A percentile compares a stretch with the other conserved stretches of the same genome.
Evolutionary conservation across 768 basidiomycete species (phyloP).

Genomic region (Multifurca ochricompacta): DNA sequence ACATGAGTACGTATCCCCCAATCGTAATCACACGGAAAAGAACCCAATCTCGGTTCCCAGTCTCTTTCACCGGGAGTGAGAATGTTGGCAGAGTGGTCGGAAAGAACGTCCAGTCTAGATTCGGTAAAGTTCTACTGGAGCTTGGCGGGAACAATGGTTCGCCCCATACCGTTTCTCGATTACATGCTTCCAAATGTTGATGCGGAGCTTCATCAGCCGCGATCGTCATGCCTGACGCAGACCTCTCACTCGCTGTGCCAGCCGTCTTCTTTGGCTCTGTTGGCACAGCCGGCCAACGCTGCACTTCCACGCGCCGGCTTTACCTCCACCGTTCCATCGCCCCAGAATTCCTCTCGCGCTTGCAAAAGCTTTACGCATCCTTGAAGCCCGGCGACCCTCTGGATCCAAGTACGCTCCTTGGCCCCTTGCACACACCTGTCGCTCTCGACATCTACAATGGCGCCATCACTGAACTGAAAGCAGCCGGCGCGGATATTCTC

Average conservation of each 20-base stretch:
- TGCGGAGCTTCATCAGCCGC: constrained; percentile 47
- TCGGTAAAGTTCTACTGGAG: constrained; percentile 86
- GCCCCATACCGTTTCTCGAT: constrained; percentile 20
- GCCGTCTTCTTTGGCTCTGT: constrained; percentile 92
- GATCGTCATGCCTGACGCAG: constrained; percentile 90
- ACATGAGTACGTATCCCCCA: constrained; percentile 52
- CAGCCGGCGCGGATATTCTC: constrained; percentile 67
- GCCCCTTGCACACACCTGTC: constrained; percentile 71
- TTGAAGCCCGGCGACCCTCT: constrained; percentile 85
- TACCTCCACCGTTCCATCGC: constrained; percentile 83
- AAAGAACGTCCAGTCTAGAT: constrained; percentile 76
- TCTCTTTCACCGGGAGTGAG: constrained; percentile 95
- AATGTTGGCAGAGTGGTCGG: constrained; percentile 80
- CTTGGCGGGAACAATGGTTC: constrained; percentile 93
- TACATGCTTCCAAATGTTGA: not conserved
- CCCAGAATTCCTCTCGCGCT: constrained; percentile 61
- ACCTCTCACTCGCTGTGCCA: constrained; percentile 81
- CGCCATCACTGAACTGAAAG: constrained; percentile 54
- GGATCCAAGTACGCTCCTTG: constrained; percentile 61
- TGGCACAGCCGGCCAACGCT: constrained; percentile 68
- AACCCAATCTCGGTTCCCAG: constrained; percentile 32
- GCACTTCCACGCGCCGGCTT: constrained; percentile 88
- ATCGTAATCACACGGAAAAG: not conserved
- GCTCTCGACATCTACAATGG: constrained; percentile 60
- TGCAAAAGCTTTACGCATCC: constrained; percentile 65